phyloP scores from a whole-genome alignment of 1,139 yeast species.

The Debaryomyces robertsiae region DNA sequence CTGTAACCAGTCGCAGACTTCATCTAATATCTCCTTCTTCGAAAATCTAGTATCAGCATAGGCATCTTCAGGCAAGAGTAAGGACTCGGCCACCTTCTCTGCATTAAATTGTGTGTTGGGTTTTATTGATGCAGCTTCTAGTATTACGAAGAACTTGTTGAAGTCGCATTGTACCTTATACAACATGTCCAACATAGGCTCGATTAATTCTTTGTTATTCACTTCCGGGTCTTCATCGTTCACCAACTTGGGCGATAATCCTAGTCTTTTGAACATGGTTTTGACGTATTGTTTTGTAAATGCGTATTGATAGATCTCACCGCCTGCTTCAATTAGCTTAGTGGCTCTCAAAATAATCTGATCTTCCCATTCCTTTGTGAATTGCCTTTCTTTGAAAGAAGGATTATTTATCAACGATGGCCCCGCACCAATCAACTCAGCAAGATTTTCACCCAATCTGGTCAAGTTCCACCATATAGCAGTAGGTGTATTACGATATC shows the following conservation, averaged over 20 bases:
- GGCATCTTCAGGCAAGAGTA: slow-evolving; percentile 23
- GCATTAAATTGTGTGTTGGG: slow-evolving; percentile 16
- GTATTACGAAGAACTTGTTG: slow-evolving; percentile 69
- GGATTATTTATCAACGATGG: slow-evolving; percentile 47
- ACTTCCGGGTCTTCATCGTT: slow-evolving; percentile 37
- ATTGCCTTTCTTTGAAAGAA: slow-evolving; percentile 31
- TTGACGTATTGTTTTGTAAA: slow-evolving; percentile 63
- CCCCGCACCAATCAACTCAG: slow-evolving; percentile 78
- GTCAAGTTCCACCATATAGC: slow-evolving; percentile 94
- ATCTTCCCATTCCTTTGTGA: slow-evolving; percentile 53
- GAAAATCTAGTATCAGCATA: slow-evolving; percentile 27
- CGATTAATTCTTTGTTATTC: slow-evolving; percentile 51
- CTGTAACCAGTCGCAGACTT: slow-evolving; percentile 42
- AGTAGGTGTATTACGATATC: slow-evolving; percentile 79
- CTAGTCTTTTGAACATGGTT: slow-evolving; percentile 68
- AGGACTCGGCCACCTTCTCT: slow-evolving; percentile 29
- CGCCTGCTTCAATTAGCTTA: slow-evolving; percentile 61
- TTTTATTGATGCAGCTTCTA: slow-evolving; percentile 48
- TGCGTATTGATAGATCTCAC: slow-evolving; percentile 63
- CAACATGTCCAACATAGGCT: slow-evolving; percentile 66
- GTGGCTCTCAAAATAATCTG: slow-evolving; percentile 63
- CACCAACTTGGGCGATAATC: slow-evolving; percentile 49
- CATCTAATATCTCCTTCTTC: slow-evolving; percentile 33
- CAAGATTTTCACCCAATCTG: slow-evolving; percentile 80
- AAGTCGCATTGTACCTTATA: slow-evolving; percentile 70